Percentiles rank a stretch among this genome's conserved stretches.
Evolutionary conservation across 306 rosid genomes (phyloP).

Genomic region (Canavalia gladiata): DNA sequence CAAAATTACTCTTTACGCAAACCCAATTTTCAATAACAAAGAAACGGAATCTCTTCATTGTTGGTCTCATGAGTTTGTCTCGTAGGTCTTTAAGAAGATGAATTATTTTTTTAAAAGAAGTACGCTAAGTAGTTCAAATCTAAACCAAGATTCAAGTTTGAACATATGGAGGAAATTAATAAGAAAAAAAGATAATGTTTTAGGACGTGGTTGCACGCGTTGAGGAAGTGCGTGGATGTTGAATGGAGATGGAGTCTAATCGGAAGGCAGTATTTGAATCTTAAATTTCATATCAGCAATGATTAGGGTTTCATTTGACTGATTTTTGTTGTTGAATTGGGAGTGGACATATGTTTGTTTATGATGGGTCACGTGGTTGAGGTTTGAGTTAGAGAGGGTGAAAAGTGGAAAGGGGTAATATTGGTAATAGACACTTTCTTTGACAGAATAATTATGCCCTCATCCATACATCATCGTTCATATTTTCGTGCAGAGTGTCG

Average conservation of each 20-base stretch:
- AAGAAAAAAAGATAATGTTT: background rate
- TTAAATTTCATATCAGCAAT: constrained; percentile 63
- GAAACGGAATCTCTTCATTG: constrained; percentile 7
- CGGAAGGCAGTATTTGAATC: constrained; percentile 39
- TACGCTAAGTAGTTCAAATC: background rate
- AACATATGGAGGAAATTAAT: background rate
- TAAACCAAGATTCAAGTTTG: constrained; percentile 8
- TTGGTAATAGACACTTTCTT: constrained; percentile 37
- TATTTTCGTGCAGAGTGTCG: constrained; percentile 64
- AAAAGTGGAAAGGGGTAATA: constrained; percentile 34
- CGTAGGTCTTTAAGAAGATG: background rate
- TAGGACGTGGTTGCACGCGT: constrained; percentile 25
- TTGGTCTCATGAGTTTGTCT: constrained; percentile 8
- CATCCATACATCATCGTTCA: constrained; percentile 61
- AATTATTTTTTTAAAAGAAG: background rate
- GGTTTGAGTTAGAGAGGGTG: background rate
- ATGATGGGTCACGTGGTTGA: constrained; percentile 49
- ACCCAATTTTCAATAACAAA: background rate
- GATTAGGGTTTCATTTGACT: constrained; percentile 67
- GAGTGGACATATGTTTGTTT: constrained; percentile 32
- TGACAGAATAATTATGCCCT: constrained; percentile 52
- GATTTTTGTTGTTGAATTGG: constrained; percentile 42
- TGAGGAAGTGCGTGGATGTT: constrained; percentile 22
- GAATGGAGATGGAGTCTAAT: constrained; percentile 13
- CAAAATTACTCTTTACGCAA: constrained; percentile 42